phyloP scores from a whole-genome alignment of 257 asterid species.

The Dorcoceras hygrometricum region DNA sequence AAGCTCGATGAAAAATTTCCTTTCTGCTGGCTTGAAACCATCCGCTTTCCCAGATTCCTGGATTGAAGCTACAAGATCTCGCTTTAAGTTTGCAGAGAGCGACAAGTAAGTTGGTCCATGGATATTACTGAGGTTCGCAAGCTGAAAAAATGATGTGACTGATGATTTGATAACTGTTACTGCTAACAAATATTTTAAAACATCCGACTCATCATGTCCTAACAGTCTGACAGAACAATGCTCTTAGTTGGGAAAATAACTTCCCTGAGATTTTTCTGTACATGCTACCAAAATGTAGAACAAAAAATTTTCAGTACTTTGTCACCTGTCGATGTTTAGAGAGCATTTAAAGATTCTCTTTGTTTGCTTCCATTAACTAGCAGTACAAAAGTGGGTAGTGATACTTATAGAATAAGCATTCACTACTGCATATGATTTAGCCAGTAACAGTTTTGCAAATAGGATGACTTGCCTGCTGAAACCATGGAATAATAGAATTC shows the following conservation, averaged over 20 bases:
- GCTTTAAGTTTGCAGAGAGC: conserved; percentile 60
- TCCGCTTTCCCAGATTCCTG: conserved; percentile 61
- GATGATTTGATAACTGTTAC: conserved; percentile 7
- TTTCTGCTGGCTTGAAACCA: conserved; percentile 52
- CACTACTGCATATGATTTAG: background rate
- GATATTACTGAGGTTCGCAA: conserved; percentile 58
- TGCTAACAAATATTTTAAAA: conserved; percentile 9
- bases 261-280: conserved; percentile 1
- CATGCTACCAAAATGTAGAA: background rate
- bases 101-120: conserved; percentile 56
- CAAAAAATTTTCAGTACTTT: background rate
- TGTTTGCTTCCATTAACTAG: background rate
- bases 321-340: background rate
- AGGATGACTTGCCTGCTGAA: conserved; percentile 76
- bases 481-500: conserved; percentile 79
- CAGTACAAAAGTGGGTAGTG: background rate
- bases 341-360: background rate
- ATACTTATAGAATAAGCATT: background rate
- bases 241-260: too few relatives aligned
- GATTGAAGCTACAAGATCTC: conserved; percentile 53
- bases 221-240: background rate
- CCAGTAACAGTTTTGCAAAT: background rate
- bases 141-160: conserved; percentile 37
- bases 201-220: background rate
- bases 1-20: conserved; percentile 58